Percentiles rank a stretch among this genome's conserved stretches.
These are phyloP conservation scores for Butyriboletus pseudospeciosus DNA, from an alignment of 1,284 basidiomycete genomes.

Conservation along the genomic window DNA sequence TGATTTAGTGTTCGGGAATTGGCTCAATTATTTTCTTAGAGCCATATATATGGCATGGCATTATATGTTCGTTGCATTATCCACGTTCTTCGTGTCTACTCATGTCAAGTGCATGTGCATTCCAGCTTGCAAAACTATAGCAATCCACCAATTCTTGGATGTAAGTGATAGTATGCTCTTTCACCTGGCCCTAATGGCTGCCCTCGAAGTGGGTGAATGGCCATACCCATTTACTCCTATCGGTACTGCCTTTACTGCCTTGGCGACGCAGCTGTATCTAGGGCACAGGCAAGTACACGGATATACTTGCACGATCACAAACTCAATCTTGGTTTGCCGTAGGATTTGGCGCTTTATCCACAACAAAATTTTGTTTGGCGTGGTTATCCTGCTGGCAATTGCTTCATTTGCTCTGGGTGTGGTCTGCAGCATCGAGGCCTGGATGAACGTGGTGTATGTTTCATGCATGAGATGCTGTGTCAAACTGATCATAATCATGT, in stretches of 20 bases:
- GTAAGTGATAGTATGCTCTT: too few species aligned
- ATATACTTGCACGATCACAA: too few species aligned
- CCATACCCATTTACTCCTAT: conserved; percentile 44
- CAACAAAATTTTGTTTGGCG: conserved; percentile 32
- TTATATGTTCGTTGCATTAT: conserved; percentile 8
- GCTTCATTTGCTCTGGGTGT: conserved; percentile 38
- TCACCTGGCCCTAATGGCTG: neutral
- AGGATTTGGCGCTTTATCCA: conserved; percentile 33
- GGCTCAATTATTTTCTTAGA: neutral
- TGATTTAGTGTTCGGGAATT: neutral
- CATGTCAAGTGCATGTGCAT: neutral
- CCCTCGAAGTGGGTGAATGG: conserved; percentile 24
- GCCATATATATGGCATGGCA: conserved; percentile 19
- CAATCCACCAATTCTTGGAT: conserved; percentile 1
- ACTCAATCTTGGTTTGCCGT: neutral
- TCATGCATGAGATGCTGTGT: neutral
- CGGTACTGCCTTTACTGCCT: conserved; percentile 40
- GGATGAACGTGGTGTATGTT: conserved; percentile 37
- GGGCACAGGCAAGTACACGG: conserved; percentile 8
- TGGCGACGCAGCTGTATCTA: conserved; percentile 35
- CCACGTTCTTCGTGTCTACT: neutral
- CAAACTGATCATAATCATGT: neutral
- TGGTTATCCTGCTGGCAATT: conserved; percentile 33
- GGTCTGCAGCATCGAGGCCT: conserved; percentile 36
- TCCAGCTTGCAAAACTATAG: conserved; percentile 1